Base-by-base conservation (phyloP, 208 protist species). In the Phytomonas sp. region DNA sequence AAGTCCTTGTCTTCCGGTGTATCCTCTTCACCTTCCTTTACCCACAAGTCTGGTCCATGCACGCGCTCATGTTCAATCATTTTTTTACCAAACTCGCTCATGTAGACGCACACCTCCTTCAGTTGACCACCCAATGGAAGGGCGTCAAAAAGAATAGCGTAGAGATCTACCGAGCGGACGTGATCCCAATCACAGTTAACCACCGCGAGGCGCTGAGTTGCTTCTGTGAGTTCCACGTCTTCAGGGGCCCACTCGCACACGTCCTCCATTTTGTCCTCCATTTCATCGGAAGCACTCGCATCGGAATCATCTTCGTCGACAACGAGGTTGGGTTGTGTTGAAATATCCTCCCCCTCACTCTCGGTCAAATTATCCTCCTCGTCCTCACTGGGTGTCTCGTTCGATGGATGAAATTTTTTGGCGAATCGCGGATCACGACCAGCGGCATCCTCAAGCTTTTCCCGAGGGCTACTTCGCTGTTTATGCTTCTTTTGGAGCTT, bases 141-240 rank as follows among this genome's bases (percentile, higher is more conserved):
- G 70, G 98, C 98, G 66, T 98, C 93, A 59, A 97, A 91, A 40
- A 99, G 84, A n/a, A 99, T 76, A 0, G 94, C 89, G 71, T 97
- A 97, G 10, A 99, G 75, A 80, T 99, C 95, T n/a, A 91, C 86
- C 19, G 94, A 91, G 31, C 84, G 79, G 56, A 98, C 79, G 73
- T 98, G 88, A 60, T 98, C 95, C 97, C 97, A 99, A 81, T 99
- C 95, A 74, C 93, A 97, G 83, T 98, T 98, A 63, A 96, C 84
- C 30, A 99, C 85, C 19, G 97, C 97, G 37, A 99, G 60, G 31
- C 98, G 95, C 23, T 74, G 76, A 31, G 84, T 88, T 0, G 87
- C 84, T 45, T 92, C 86, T 56, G 82, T 87, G 61, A 86, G 77
- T 70, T 94, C 89, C 52, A 93, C 82, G 36, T 94, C 86, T 30